Conservation (phyloP, 768 basidiomycete species). For the Calocybe indica region DNA sequence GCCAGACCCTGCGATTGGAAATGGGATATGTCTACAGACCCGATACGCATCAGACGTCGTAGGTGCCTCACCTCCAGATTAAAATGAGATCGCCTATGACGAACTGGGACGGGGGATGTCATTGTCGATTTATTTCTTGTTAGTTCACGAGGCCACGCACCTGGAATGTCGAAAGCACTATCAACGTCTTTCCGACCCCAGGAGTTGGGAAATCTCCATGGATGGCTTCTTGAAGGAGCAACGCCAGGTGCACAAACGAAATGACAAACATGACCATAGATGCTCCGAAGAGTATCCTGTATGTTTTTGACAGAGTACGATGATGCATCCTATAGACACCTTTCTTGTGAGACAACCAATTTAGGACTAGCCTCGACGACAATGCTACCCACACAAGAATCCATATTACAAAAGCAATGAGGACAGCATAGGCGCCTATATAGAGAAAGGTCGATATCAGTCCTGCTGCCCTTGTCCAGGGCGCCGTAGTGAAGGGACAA, state of each 20-base stretch:
- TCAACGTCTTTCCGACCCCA: slow-evolving; percentile 1
- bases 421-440: slow-evolving; percentile 5
- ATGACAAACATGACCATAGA: slow-evolving; percentile 9
- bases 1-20: too few species aligned
- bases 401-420: slow-evolving; percentile 4
- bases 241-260: slow-evolving; percentile 4
- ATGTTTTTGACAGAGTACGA: slow-evolving; percentile 4
- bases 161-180: slow-evolving; percentile 9
- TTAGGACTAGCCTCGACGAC: background rate
- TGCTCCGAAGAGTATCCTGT: slow-evolving; percentile 7
- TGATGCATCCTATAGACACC: background rate
- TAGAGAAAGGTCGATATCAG: background rate
- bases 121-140: background rate
- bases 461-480: too few species aligned
- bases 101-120: too few species aligned
- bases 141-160: background rate
- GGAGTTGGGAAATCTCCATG: background rate
- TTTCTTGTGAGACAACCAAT: background rate
- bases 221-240: slow-evolving; percentile 4
- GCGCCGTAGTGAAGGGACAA: too few species aligned
- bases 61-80: too few species aligned
- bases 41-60: too few species aligned
- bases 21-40: too few species aligned
- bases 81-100: too few species aligned
- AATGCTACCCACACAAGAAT: slow-evolving; percentile 2